Conservation (phyloP, 495 filamentous ascomycete species). For the Melanomma pulvis-pyrius region DNA sequence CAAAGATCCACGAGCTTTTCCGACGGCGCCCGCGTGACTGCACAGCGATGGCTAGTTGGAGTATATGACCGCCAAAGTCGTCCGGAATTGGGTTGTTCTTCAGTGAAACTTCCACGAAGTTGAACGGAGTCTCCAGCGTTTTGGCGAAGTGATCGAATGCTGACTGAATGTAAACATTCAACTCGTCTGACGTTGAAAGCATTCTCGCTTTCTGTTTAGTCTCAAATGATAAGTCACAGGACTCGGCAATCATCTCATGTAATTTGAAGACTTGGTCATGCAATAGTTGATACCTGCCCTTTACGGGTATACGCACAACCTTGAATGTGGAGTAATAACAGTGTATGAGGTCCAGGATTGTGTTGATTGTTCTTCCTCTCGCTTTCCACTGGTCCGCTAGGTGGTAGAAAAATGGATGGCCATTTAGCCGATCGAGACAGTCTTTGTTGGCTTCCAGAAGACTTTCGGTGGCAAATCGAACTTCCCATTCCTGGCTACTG, state of each 20-base stretch:
- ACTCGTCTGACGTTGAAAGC: slow-evolving; percentile 42
- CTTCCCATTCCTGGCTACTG: not conserved
- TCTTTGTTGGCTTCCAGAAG: not conserved
- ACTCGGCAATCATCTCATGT: not conserved
- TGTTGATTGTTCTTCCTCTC: slow-evolving; percentile 34
- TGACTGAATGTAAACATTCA: slow-evolving; percentile 43
- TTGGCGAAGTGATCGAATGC: slow-evolving; percentile 47
- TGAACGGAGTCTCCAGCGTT: slow-evolving; percentile 45
- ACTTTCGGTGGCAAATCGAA: not conserved
- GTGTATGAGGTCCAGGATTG: slow-evolving; percentile 40
- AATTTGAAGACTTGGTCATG: slow-evolving; percentile 1
- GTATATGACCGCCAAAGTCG: slow-evolving; percentile 45
- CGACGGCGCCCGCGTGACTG: not conserved
- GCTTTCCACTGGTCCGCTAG: not conserved
- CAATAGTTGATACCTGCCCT: slow-evolving; percentile 27
- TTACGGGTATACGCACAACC: slow-evolving; percentile 38
- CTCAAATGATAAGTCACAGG: slow-evolving; percentile 13
- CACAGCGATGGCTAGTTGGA: slow-evolving; percentile 38
- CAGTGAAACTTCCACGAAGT: slow-evolving; percentile 49
- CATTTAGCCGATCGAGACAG: not conserved
- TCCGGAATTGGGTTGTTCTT: slow-evolving; percentile 45
- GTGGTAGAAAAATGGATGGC: slow-evolving; percentile 5
- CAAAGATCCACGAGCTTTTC: no score
- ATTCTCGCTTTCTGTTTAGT: slow-evolving; percentile 37
- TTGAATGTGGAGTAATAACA: slow-evolving; percentile 41